A percentile compares a stretch with the other conserved stretches of the same genome.
Evolutionary conservation across 805 yeast genomes (phyloP).

Genomic region (Sugiyamaella marilandica): DNA sequence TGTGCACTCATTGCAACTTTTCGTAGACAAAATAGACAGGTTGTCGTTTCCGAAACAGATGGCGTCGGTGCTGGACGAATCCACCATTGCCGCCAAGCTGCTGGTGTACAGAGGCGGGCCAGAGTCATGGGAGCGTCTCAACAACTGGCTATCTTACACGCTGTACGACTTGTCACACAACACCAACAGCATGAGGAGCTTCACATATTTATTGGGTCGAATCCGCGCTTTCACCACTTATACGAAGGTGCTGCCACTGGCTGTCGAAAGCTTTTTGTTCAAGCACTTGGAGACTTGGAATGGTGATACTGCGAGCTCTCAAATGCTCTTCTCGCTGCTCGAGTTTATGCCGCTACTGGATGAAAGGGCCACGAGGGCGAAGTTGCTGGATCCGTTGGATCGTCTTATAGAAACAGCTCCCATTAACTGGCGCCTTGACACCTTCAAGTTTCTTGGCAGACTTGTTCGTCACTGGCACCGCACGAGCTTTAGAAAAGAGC

Average conservation of each 20-base stretch:
- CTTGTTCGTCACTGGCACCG: not conserved
- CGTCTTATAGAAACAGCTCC: not conserved
- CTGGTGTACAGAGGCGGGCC: slow-evolving; percentile 16
- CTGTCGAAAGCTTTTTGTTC: slow-evolving; percentile 18
- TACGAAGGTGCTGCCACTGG: slow-evolving; percentile 17
- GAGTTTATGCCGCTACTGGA: slow-evolving; percentile 14
- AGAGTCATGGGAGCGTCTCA: slow-evolving; percentile 18
- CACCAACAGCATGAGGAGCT: not conserved
- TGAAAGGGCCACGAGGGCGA: not conserved
- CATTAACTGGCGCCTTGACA: not conserved
- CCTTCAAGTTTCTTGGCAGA: not conserved
- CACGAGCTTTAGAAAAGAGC: not conserved
- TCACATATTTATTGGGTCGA: slow-evolving; percentile 6
- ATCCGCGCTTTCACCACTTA: slow-evolving; percentile 7
- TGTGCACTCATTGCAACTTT: slow-evolving; percentile 11
- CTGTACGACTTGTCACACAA: slow-evolving; percentile 3
- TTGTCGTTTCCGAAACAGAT: slow-evolving; percentile 21
- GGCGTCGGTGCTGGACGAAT: slow-evolving; percentile 17
- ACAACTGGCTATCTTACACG: slow-evolving; percentile 14
- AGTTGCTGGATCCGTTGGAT: slow-evolving; percentile 10
- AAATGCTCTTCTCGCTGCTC: slow-evolving; percentile 8
- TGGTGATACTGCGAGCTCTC: not conserved
- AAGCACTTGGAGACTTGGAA: slow-evolving; percentile 12
- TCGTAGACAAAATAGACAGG: slow-evolving; percentile 14
- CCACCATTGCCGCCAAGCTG: slow-evolving; percentile 13